Base-by-base conservation (phyloP, 106 monocot species). In the Allium sativum region DNA sequence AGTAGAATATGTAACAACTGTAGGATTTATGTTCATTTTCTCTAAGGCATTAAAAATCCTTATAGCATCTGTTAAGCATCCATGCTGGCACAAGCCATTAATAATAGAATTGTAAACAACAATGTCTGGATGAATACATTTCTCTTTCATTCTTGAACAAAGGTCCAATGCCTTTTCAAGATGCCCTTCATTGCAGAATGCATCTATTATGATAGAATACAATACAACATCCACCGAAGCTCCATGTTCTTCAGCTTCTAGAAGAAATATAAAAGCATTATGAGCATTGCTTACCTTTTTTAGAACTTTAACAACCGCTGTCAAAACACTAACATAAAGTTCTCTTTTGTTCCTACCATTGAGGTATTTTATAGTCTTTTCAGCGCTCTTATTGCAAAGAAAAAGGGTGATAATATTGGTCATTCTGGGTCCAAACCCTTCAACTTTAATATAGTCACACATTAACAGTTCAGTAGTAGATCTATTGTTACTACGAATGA, bases 81-180 rank as follows among this genome's bases (percentile, higher is more conserved):
- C 96, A 47, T 92, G 84, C 6, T 50, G 70, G 56, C 96, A 88
- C 47, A 98, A 74, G 54, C 85, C 79, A 78, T 85, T 78, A 53
- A 92, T 84, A 51, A 98, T 65, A 7, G 88, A 88, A 74, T 98
- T 98, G 57, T 85, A 87, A 18, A 75, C 77, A 44, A 80, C 56
- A 76, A 84, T 80, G 54, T 92, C 88, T 45, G 80, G 77, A 52
- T 65, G n/a, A 17, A 77, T 57, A 21, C 88, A 84, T 58, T 52
- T 73, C n/a, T 63, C 72, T 66, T 22, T 72, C 91, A 92, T 98
- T 45, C 45, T 66, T 77, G 58, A 61, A 69, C 96, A 98, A 14
- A 98, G 72, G 65, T 84, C 80, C 64, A 98, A 62, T 59, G 91
- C 96, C 59, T 82, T 92, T 43, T 88, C 84, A 53, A 90, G 68